A percentile compares a stretch with the other conserved stretches of the same genome.
Conservation (phyloP, 371 early-diverging fungal genomes). For the Blakeslea trispora region DNA sequence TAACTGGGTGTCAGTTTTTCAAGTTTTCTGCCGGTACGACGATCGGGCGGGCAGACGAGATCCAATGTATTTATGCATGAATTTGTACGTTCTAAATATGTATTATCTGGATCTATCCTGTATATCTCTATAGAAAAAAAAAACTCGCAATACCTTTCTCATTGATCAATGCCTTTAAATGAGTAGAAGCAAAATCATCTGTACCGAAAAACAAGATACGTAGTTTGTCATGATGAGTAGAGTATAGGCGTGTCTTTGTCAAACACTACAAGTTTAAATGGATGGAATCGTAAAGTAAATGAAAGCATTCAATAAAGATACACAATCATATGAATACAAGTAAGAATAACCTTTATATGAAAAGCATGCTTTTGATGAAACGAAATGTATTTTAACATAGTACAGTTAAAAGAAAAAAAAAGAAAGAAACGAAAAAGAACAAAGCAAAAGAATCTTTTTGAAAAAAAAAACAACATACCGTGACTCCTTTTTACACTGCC, state of each 20-base stretch:
- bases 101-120: too few relatives aligned
- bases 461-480: background rate
- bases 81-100: conserved; percentile 3
- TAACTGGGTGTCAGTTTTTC: conserved; percentile 45
- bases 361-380: too few relatives aligned
- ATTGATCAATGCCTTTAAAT: conserved; percentile 60
- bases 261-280: background rate
- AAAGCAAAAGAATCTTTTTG: background rate
- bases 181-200: conserved; percentile 75
- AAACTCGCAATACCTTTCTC: conserved; percentile 40
- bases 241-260: background rate
- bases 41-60: conserved; percentile 71
- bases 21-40: conserved; percentile 46
- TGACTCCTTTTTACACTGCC: conserved; percentile 7
- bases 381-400: background rate
- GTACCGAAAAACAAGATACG: conserved; percentile 82
- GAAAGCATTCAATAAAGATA: background rate
- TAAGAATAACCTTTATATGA: too few relatives aligned
- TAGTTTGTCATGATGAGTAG: conserved; percentile 15
- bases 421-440: background rate
- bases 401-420: background rate
- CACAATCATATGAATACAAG: too few relatives aligned
- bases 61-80: conserved; percentile 57
- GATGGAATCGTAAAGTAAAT: too few relatives aligned
- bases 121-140: too few relatives aligned